phyloP scores from a whole-genome alignment of 495 filamentous ascomycete genomes.

The Aspergillus incahuasiensis region DNA sequence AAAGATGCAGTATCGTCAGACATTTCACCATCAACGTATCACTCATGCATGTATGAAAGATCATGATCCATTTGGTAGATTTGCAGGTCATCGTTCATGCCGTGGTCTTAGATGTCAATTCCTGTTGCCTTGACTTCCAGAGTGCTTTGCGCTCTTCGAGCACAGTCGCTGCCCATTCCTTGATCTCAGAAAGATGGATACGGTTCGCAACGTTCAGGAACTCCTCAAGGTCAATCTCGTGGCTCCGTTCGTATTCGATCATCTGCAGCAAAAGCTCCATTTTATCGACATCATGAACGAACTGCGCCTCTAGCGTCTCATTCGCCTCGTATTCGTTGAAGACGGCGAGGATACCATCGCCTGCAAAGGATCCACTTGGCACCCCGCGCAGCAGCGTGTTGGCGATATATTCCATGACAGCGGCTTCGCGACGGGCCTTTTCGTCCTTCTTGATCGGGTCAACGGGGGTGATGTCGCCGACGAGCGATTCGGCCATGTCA shows the following conservation, averaged over 20 bases:
- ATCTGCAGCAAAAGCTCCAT: conserved; percentile 92
- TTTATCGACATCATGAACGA: conserved; percentile 96
- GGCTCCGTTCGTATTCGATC: conserved; percentile 86
- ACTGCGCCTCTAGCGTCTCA: conserved; percentile 74
- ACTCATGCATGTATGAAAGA: neutral
- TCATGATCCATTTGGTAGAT: neutral
- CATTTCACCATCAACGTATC: conserved; percentile 7
- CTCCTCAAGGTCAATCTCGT: conserved; percentile 72
- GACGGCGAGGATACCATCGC: conserved; percentile 62
- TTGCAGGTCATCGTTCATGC: neutral
- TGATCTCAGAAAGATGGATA: conserved; percentile 71
- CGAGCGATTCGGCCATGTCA: conserved; percentile 94
- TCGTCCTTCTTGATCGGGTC: conserved; percentile 63
- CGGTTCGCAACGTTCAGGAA: conserved; percentile 71
- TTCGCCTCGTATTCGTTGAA: conserved; percentile 95
- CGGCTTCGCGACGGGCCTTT: conserved; percentile 79
- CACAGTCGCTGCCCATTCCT: conserved; percentile 71
- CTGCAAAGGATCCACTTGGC: conserved; percentile 56
- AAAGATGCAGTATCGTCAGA: conserved; percentile 1
- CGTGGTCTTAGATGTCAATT: neutral
- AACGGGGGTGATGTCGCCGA: conserved; percentile 92
- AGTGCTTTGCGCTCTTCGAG: conserved; percentile 70
- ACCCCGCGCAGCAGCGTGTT: conserved; percentile 67
- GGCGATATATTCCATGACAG: conserved; percentile 86
- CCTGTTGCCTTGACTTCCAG: conserved; percentile 49